These are phyloP conservation scores for Globisporangium nodosum DNA, from an alignment of 352 stramenopile genomes.

Conservation along the genomic window DNA sequence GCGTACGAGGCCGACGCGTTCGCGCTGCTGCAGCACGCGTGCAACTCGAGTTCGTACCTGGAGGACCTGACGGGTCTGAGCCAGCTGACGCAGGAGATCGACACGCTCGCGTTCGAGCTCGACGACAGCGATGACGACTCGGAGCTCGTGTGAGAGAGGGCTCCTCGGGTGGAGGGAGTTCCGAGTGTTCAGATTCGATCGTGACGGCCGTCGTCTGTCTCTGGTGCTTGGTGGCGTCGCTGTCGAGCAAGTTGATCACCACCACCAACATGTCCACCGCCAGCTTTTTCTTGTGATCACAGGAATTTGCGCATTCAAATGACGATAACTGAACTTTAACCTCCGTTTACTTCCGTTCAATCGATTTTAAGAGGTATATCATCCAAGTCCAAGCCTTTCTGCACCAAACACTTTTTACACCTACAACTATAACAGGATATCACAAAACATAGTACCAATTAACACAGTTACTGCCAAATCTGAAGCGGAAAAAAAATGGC, in stretches of 20 bases:
- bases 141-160: conserved; percentile 33
- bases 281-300: too few relatives aligned
- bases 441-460: not conserved
- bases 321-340: too few relatives aligned
- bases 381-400: too few relatives aligned
- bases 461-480: not conserved
- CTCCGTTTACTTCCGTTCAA: too few relatives aligned
- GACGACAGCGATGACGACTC: conserved; percentile 66
- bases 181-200: not conserved
- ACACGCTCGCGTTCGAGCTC: conserved; percentile 58
- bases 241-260: too few relatives aligned
- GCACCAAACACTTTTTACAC: too few relatives aligned
- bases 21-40: conserved; percentile 51
- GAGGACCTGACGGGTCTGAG: conserved; percentile 77
- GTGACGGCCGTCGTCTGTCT: not conserved
- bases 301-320: not conserved
- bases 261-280: too few relatives aligned
- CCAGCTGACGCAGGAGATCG: conserved; percentile 47
- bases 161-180: too few relatives aligned
- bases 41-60: conserved; percentile 64
- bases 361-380: too few relatives aligned
- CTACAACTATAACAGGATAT: not conserved
- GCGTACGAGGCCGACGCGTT: conserved; percentile 63
- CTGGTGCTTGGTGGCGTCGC: too few relatives aligned
- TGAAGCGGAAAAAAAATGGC: not conserved